Evolutionary conservation across 2,329 filamentous ascomycete species (phyloP), one percentile per base, ranked within the genome.

Genomic region (Ophiostoma sp.): DNA sequence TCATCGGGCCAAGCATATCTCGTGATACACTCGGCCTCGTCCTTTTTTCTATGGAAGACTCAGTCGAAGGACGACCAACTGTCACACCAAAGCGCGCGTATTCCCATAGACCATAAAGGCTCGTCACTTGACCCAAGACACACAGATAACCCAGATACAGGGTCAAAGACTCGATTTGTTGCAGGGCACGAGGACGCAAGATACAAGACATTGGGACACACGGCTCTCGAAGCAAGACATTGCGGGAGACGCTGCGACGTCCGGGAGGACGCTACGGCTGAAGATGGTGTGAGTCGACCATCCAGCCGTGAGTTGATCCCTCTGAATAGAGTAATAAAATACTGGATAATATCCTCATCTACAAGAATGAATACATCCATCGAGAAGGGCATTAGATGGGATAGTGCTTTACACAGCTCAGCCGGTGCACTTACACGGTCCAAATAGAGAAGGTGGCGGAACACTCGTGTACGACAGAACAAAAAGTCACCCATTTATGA

Each of bases 351-450:
- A 28, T 12, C 3, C 2, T 9, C 25, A 25, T 55, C n/a, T 55
- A 25, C 50, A 28, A 55, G 50, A 55, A 28, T 25, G 9, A 28
- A 25, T 28, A 12, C 9, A 9, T 25, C n/a, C 42, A 15, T 36
- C 12, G 11, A 33, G 19, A 31, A 50, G 5, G 42, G 25, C 64
- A 68, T 50, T 33, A 68, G 39, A 68, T 17, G 22, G 39, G 22
- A 66, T 66, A 66, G 64, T 33, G 19, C 63, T 19, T 33, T 69
- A 50, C 42, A n/a, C 42, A 48, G 61, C 61, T 25, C 7, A 28
- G 11, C 17, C 17, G 64, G 64, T 69, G 25, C 64, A 50, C 64
- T 69, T 69, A 69, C 45, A 69, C 64, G 64, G 31, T 25, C 66
- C 31, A 69, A 39, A 69, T 55, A 19, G 36, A 69, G 45, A 69